phyloP scores from a whole-genome alignment of 1,284 basidiomycete species.

The Tilletiopsis washingtonensis region DNA sequence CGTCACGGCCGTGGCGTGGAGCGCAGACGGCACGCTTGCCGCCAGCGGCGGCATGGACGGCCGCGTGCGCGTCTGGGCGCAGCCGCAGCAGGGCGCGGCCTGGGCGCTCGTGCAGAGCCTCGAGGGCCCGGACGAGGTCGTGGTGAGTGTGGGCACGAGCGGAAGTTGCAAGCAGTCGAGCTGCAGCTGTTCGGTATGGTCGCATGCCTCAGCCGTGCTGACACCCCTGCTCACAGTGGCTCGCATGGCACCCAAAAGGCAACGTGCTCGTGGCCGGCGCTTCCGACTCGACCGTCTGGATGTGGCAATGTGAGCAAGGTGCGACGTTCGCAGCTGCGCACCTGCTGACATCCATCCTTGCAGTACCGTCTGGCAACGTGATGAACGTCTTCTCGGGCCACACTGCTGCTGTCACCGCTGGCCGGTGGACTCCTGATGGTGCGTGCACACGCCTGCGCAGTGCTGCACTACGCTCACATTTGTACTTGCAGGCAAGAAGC shows the following conservation, averaged over 20 bases:
- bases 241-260: constrained; percentile 94
- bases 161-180: too few relatives aligned
- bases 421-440: constrained; percentile 87
- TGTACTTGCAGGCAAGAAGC: too few relatives aligned
- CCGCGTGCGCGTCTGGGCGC: constrained; percentile 73
- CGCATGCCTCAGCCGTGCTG: too few relatives aligned
- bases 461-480: too few relatives aligned
- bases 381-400: constrained; percentile 96
- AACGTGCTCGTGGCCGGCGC: constrained; percentile 79
- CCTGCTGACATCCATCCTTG: too few relatives aligned
- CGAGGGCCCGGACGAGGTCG: constrained; percentile 86
- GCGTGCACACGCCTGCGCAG: too few relatives aligned
- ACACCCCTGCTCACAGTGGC: too few relatives aligned
- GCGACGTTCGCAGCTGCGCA: too few relatives aligned
- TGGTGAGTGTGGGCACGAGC: too few relatives aligned
- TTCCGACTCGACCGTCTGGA: constrained; percentile 91
- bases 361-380: constrained; percentile 81
- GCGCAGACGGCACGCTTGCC: constrained; percentile 77
- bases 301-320: too few relatives aligned
- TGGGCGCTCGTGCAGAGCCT: constrained; percentile 92
- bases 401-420: constrained; percentile 72
- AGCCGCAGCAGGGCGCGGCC: constrained; percentile 50
- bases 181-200: too few relatives aligned
- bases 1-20: constrained; percentile 73
- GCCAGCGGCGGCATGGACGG: constrained; percentile 98